phyloP scores from a whole-genome alignment of 2,329 filamentous ascomycete genomes.

The Trichoderma breve region DNA sequence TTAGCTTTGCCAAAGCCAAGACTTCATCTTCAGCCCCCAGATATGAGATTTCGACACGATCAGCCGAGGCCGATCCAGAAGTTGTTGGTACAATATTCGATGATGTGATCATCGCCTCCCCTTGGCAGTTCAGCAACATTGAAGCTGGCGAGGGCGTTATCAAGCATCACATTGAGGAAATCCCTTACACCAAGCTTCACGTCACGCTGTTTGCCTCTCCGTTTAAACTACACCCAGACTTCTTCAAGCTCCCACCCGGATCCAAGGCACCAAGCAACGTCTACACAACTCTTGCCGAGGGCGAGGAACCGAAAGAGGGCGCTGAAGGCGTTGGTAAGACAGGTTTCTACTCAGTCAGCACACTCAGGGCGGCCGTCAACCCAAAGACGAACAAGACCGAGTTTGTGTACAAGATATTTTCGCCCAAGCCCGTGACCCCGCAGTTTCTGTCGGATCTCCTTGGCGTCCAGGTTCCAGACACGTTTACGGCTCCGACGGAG shows the following conservation, averaged over 20 bases:
- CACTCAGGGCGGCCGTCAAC: slow-evolving; percentile 63
- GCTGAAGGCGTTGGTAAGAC: slow-evolving; percentile 64
- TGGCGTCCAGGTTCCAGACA: slow-evolving; percentile 46
- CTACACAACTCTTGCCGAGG: slow-evolving; percentile 73
- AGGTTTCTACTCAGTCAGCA: slow-evolving; percentile 84
- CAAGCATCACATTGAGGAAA: slow-evolving; percentile 65
- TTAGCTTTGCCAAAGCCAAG: slow-evolving; percentile 49
- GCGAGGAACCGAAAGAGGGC: slow-evolving; percentile 51
- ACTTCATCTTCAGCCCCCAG: slow-evolving; percentile 40
- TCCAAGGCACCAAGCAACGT: slow-evolving; percentile 67
- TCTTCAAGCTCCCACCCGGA: slow-evolving; percentile 66
- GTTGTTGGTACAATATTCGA: slow-evolving; percentile 62
- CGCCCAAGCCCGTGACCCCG: slow-evolving; percentile 51
- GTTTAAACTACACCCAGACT: slow-evolving; percentile 64
- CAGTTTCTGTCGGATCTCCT: slow-evolving; percentile 54
- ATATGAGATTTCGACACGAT: slow-evolving; percentile 43
- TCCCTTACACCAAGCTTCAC: slow-evolving; percentile 84
- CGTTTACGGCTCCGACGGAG: slow-evolving; percentile 31
- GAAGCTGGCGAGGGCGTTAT: slow-evolving; percentile 62
- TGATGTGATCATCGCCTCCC: slow-evolving; percentile 77
- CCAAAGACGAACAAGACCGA: slow-evolving; percentile 54
- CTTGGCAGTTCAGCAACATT: slow-evolving; percentile 78
- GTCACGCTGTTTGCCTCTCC: slow-evolving; percentile 87
- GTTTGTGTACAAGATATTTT: slow-evolving; percentile 66
- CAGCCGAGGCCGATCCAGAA: slow-evolving; percentile 28